phyloP scores from a whole-genome alignment of 2,329 filamentous ascomycete genomes.

The Diaporthe vaccinii region DNA sequence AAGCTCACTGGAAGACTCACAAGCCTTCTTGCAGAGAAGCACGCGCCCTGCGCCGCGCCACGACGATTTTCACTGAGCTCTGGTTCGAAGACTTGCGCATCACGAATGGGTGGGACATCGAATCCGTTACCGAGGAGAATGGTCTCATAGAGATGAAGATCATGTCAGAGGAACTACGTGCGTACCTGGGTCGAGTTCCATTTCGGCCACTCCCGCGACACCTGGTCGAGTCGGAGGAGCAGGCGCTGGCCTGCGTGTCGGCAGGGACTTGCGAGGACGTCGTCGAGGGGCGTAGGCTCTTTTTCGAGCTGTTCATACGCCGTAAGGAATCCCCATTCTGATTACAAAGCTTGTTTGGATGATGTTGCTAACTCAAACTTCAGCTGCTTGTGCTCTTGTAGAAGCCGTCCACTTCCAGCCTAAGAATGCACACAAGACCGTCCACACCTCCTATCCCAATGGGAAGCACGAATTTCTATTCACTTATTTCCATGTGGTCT shows the following conservation, averaged over 20 bases:
- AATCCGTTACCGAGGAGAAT: not conserved
- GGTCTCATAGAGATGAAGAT: not conserved
- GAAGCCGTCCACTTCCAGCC: not conserved
- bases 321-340: not conserved
- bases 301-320: not conserved
- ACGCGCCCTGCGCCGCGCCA: not conserved
- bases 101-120: not conserved
- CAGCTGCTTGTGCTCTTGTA: not conserved
- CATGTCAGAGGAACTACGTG: not conserved
- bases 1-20: not conserved
- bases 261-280: not conserved
- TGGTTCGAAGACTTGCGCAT: not conserved
- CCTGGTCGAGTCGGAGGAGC: not conserved
- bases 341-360: not conserved
- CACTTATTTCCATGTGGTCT: not conserved
- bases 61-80: conserved; percentile 9
- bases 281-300: not conserved
- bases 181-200: not conserved
- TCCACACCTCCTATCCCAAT: not conserved
- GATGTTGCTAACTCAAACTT: not conserved
- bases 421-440: not conserved
- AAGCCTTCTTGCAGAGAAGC: not conserved
- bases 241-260: not conserved
- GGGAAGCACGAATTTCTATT: too few relatives aligned
- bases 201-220: not conserved